Percentiles rank a stretch among this genome's conserved stretches.
Conservation (phyloP, 2,329 filamentous ascomycete species). For the Colletotrichum cereale region DNA sequence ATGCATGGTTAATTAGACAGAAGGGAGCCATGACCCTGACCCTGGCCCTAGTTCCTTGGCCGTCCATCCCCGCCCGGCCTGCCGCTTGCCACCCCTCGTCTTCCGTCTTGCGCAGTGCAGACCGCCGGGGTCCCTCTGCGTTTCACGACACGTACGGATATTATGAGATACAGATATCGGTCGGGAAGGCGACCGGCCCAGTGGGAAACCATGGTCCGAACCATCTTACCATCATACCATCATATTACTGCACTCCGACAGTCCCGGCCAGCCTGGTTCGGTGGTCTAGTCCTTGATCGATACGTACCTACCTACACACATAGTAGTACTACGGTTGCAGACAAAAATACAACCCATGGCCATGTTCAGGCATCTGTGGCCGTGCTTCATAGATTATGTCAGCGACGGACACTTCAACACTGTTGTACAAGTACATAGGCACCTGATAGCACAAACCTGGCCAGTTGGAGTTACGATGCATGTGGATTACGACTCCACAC, state of each 20-base stretch:
- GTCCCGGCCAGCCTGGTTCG: not conserved
- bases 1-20: constrained; percentile 35
- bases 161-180: not conserved
- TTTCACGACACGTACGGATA: not conserved
- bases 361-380: too few relatives aligned
- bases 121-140: not conserved
- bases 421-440: too few relatives aligned
- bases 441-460: too few relatives aligned
- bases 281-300: constrained; percentile 2
- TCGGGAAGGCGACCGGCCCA: constrained; percentile 1
- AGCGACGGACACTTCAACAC: too few relatives aligned
- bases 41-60: not conserved
- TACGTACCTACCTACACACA: not conserved
- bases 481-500: too few relatives aligned
- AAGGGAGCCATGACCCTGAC: constrained; percentile 15
- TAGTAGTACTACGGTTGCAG: too few relatives aligned
- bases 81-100: constrained; percentile 5
- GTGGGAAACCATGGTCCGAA: not conserved
- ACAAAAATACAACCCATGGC: too few relatives aligned
- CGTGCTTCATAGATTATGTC: too few relatives aligned
- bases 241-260: not conserved
- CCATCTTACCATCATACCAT: not conserved
- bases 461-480: too few relatives aligned
- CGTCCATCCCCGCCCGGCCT: not conserved
- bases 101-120: not conserved